Percentiles rank a stretch among this genome's conserved stretches.
phyloP scores from a whole-genome alignment of 345 rosid genomes.

The Passiflora organensis region DNA sequence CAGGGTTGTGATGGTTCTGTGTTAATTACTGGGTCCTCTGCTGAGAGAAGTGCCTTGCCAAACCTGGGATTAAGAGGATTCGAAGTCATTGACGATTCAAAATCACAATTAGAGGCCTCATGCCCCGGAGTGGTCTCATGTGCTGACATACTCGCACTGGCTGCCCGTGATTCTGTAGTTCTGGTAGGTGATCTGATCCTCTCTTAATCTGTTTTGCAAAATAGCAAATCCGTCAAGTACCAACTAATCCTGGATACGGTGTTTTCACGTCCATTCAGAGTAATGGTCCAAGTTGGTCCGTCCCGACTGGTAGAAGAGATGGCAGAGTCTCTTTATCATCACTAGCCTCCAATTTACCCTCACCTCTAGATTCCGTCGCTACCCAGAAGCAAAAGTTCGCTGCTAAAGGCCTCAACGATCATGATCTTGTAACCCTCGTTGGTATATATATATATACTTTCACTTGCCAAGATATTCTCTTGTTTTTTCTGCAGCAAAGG shows the following conservation, averaged over 20 bases:
- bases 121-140: conserved; percentile 41
- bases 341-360: conserved; percentile 49
- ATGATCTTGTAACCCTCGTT: conserved; percentile 64
- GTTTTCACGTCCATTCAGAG: conserved; percentile 32
- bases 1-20: conserved; percentile 41
- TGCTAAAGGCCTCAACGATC: conserved; percentile 53
- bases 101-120: conserved; percentile 26
- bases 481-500: neutral
- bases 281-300: conserved; percentile 64
- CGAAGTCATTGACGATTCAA: conserved; percentile 38
- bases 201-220: neutral
- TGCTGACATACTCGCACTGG: conserved; percentile 39
- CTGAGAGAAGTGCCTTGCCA: conserved; percentile 28
- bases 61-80: conserved; percentile 32
- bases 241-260: too few species aligned
- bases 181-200: conserved; percentile 30
- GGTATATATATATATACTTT: conserved; percentile 29
- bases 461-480: neutral
- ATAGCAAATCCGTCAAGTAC: neutral
- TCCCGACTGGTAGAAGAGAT: conserved; percentile 74
- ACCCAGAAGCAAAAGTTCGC: conserved; percentile 56
- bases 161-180: conserved; percentile 38
- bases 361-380: conserved; percentile 41
- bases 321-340: conserved; percentile 55
- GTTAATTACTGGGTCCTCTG: conserved; percentile 25